Conservation (phyloP, 345 rosid species). For the Eucalyptus polybractea region DNA sequence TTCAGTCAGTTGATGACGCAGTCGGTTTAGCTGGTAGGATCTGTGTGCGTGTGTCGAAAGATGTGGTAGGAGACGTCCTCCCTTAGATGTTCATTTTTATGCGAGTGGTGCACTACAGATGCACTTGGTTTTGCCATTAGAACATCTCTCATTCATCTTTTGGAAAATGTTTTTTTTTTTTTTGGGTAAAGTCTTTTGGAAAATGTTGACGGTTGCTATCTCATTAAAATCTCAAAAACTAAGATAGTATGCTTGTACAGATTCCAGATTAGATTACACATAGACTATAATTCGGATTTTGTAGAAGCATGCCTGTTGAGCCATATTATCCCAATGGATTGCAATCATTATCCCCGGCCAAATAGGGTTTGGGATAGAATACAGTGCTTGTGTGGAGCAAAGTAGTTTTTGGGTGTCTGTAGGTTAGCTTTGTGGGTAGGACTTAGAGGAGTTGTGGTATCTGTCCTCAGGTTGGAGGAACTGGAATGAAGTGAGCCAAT, state of each 20-base stretch:
- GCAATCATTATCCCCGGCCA: background rate
- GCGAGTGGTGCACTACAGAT: background rate
- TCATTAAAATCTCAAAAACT: background rate
- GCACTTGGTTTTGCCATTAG: background rate
- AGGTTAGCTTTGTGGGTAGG: background rate
- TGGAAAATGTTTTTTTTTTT: background rate
- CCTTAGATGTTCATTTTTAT: background rate
- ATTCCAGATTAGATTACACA: background rate
- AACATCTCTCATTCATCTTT: background rate
- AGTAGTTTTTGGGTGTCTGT: background rate
- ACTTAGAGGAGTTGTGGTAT: background rate
- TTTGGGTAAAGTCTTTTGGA: too few species aligned
- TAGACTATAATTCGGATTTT: background rate
- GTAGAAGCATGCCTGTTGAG: background rate
- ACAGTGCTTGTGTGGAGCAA: background rate
- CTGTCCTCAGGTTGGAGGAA: background rate
- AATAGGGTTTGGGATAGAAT: background rate
- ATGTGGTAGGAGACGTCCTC: background rate
- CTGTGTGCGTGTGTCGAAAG: background rate
- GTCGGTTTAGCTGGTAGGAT: background rate
- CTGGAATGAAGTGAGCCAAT: background rate
- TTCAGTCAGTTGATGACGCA: background rate
- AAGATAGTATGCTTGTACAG: background rate
- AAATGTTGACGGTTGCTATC: background rate
- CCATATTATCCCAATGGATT: background rate